Evolutionary conservation across 2,329 filamentous ascomycete genomes (phyloP), one percentile per base, ranked within the genome.

Genomic region (Thyridium curvatum): DNA sequence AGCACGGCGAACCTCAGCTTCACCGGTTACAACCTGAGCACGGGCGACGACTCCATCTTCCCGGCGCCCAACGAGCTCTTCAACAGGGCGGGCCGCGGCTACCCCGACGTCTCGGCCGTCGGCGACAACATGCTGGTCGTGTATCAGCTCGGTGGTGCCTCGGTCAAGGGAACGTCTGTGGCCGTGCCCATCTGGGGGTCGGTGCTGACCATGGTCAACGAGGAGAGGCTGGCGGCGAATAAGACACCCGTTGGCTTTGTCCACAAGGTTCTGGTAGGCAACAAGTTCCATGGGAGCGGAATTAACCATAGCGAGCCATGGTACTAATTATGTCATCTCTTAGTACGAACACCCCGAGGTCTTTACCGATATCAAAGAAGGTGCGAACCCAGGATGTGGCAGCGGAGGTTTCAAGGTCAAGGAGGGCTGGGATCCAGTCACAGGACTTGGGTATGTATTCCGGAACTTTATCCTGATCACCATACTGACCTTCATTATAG

Each of bases 141-240:
- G 21, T 26, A 26, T 10, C 21, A 26, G 21, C 10, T 26, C 6
- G 21, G 21, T 10, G 21, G 21, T 10, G 21, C 21, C 21, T 26
- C 21, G 10, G 21, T 26, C 10, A 26, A 26, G 21, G 21, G 21
- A 10, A 26, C 21, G 21, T 26, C 21, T 6, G 21, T 26, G 21
- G 21, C 79, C 1, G 59, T 74, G 1, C 82, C 82, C 0, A 60
- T 76, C 1, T 74, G 77, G 17, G 72, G 75, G 1, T 72, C 67
- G 7, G 64, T 84, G 35, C 61, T 85, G 31, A 65, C 73, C 2
- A 66, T 84, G 4, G 59, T 84, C 40, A 84, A 84, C 47, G 79
- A 83, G 48, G 75, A 72, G 1, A 62, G 76, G 28, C 55, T 82
- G 14, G 57, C 65, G 0, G 59, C 56, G 7, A 71, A 71, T 5